A percentile compares a stretch with the other conserved stretches of the same genome.
phyloP scores from a whole-genome alignment of 2,329 filamentous ascomycete genomes.

The Ophiosphaerella herpotricha region DNA sequence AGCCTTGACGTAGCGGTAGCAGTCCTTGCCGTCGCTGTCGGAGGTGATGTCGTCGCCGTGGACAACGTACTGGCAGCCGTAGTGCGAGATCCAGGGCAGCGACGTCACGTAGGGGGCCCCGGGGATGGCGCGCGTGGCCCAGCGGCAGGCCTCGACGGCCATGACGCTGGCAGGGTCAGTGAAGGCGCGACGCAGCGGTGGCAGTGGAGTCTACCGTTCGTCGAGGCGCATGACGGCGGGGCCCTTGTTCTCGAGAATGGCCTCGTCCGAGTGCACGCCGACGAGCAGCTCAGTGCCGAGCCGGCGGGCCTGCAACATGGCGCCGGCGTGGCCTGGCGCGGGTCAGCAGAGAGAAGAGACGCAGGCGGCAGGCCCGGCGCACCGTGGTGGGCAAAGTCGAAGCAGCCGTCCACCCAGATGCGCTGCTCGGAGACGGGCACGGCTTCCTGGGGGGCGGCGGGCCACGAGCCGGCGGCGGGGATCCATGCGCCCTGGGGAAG shows the following conservation, averaged over 20 bases:
- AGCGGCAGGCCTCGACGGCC: slow-evolving; percentile 92
- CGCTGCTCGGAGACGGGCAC: slow-evolving; percentile 66
- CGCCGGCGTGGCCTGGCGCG: slow-evolving; percentile 81
- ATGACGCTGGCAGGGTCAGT: slow-evolving; percentile 63
- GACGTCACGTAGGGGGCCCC: slow-evolving; percentile 93
- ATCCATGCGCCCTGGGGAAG: slow-evolving; percentile 46
- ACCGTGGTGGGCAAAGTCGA: slow-evolving; percentile 99
- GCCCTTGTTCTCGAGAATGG: slow-evolving; percentile 95
- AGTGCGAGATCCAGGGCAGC: slow-evolving; percentile 91
- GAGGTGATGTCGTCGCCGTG: slow-evolving; percentile 98
- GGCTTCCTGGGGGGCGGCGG: slow-evolving; percentile 67
- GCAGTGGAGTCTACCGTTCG: slow-evolving; percentile 66
- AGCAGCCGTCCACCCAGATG: slow-evolving; percentile 98
- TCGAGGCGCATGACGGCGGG: slow-evolving; percentile 94
- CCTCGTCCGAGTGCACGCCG: slow-evolving; percentile 93
- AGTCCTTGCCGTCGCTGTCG: slow-evolving; percentile 90
- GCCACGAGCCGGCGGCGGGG: slow-evolving; percentile 62
- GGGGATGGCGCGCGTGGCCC: slow-evolving; percentile 83
- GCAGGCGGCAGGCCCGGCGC: slow-evolving; percentile 9
- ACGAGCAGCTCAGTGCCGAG: slow-evolving; percentile 87
- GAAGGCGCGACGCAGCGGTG: slow-evolving; percentile 9
- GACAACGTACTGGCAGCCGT: slow-evolving; percentile 92
- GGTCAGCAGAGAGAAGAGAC: slow-evolving; percentile 3
- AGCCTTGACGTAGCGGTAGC: slow-evolving; percentile 96
- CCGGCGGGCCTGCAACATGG: slow-evolving; percentile 93